Evolutionary conservation across 108 stramenopile genomes (phyloP).

Genomic region (Cyclotella choctawhatcheeana): DNA sequence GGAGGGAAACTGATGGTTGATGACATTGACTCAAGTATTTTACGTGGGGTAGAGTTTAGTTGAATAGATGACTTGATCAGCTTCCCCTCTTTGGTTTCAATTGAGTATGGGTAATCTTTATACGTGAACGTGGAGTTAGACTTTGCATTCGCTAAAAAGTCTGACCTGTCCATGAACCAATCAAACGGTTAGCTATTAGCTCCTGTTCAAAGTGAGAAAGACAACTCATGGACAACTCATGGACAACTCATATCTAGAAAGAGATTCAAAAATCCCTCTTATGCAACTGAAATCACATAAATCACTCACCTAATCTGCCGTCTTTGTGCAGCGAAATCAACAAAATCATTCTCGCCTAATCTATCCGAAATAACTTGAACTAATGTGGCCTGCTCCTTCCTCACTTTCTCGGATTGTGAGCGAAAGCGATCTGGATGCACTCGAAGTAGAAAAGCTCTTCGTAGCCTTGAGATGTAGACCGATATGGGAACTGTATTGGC

Average conservation of each 20-base stretch:
- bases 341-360: constrained; percentile 60
- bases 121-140: constrained; percentile 5
- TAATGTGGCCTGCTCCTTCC: constrained; percentile 66
- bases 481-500: too few relatives aligned
- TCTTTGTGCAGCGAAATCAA: constrained; percentile 32
- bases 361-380: constrained; percentile 71
- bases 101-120: constrained; percentile 39
- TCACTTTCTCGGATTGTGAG: constrained; percentile 46
- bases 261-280: too few relatives aligned
- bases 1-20: constrained; percentile 53
- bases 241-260: too few relatives aligned
- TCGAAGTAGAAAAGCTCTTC: constrained; percentile 81
- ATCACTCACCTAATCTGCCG: neutral
- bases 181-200: neutral
- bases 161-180: neutral
- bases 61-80: constrained; percentile 53
- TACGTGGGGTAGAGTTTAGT: constrained; percentile 58
- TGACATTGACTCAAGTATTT: constrained; percentile 62
- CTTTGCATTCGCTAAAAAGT: neutral
- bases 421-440: constrained; percentile 89
- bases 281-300: too few relatives aligned
- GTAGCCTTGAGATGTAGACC: constrained; percentile 66
- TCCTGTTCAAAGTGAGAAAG: too few relatives aligned
- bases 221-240: too few relatives aligned
- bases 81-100: constrained; percentile 78